Percentiles rank a stretch among this genome's conserved stretches.
Evolutionary conservation across 805 yeast species (phyloP).

Genomic region (Candida schatavii): DNA sequence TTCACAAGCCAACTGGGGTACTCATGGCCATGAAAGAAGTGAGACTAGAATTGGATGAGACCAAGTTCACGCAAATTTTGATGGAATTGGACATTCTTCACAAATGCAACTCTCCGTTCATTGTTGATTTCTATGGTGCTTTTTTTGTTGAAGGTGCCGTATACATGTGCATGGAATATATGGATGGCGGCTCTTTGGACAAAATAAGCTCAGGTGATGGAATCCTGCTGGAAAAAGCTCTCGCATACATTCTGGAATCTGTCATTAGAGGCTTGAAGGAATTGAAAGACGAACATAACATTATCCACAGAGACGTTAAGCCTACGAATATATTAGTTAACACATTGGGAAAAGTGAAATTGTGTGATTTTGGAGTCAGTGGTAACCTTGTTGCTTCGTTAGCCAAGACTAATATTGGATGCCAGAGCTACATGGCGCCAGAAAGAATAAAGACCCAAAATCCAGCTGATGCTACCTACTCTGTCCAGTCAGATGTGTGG

Average conservation of each 20-base stretch:
- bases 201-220: slow-evolving; percentile 65
- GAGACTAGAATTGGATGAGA: slow-evolving; percentile 85
- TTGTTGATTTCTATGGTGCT: slow-evolving; percentile 96
- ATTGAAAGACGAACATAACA: slow-evolving; percentile 85
- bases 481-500: slow-evolving; percentile 96
- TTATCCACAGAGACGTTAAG: slow-evolving; percentile 94
- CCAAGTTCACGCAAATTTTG: slow-evolving; percentile 88
- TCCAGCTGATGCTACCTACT: slow-evolving; percentile 77
- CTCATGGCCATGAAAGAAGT: slow-evolving; percentile 98
- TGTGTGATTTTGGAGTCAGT: slow-evolving; percentile 95
- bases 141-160: slow-evolving; percentile 97
- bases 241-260: slow-evolving; percentile 76
- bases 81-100: slow-evolving; percentile 96
- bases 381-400: slow-evolving; percentile 93
- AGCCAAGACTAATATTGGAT: slow-evolving; percentile 94
- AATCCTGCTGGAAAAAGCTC: slow-evolving; percentile 66
- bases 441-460: slow-evolving; percentile 78
- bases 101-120: slow-evolving; percentile 83
- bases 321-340: slow-evolving; percentile 91
- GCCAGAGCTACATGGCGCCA: slow-evolving; percentile 99
- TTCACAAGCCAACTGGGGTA: slow-evolving; percentile 89
- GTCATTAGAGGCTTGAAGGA: slow-evolving; percentile 80
- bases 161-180: slow-evolving; percentile 95
- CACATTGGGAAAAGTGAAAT: slow-evolving; percentile 78
- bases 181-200: slow-evolving; percentile 96